Evolutionary conservation across 305 asterid species (phyloP), one percentile per base, ranked within the genome.

Genomic region (Caryopteris hybrid): DNA sequence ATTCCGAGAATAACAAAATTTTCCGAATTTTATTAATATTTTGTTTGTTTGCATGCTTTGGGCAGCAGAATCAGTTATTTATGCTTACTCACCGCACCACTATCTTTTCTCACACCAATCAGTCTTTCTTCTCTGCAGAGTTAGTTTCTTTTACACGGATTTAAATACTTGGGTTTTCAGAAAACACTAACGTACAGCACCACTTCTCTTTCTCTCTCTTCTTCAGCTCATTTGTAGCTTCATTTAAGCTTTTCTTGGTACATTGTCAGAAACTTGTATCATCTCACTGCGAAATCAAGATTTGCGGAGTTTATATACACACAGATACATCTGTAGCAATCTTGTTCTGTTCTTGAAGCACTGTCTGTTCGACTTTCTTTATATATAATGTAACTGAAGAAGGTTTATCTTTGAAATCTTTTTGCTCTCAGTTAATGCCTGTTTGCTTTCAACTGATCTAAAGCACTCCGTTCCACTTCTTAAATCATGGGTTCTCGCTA

Each of bases 401-500:
- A 55, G 74, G 74, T 43, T 76, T 21, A 38, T 51, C 76, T 71
- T 77, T 54, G 61, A 31, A 57, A 14, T 47, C 51, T 48, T 65
- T 17, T 58, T 58, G 42, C 58, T 20, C 20, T 21, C 67, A 41
- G 38, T 72, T 60, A 64, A 76, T 78, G 76, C 88, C 69, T 73
- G 48, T 74, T 79, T 72, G 70, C 74, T 74, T 68, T 51, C 42
- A 72, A 48, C 70, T 76, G 74, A 42, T 70, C 21, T 79, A 57
- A 56, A 18, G 36, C 73, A 55, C 71, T 69, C 6, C 20, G 66
- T 47, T 78, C 70, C 66, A 14, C 50, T 65, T 29, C 77, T 68
- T 68, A 66, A 73, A 54, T 77, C 76, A 83, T 85, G 95, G 85
- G 80, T 70, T 80, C 58, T 55, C 86, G 90, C 70, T 87, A 82